These are phyloP conservation scores for Backusella luteola DNA, from an alignment of 192 early-diverging fungal genomes.

Conservation along the genomic window DNA sequence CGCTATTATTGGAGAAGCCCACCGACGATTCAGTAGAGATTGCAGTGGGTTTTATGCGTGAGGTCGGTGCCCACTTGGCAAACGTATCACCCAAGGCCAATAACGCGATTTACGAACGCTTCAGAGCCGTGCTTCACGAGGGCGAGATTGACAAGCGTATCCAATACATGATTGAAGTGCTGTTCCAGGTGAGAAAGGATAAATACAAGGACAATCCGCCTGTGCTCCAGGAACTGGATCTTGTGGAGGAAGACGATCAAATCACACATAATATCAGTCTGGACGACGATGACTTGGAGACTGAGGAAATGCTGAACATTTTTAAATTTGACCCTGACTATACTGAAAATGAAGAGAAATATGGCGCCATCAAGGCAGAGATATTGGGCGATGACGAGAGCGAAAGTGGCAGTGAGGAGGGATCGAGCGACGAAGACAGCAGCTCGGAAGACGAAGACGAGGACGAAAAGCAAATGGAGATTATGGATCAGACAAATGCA, in stretches of 20 bases:
- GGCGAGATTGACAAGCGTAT: constrained; percentile 91
- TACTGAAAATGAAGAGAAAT: constrained; percentile 80
- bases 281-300: constrained; percentile 82
- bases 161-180: constrained; percentile 97
- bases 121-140: constrained; percentile 91
- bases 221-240: constrained; percentile 74
- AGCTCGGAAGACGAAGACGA: constrained; percentile 51
- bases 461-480: constrained; percentile 55
- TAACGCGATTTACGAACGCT: constrained; percentile 88
- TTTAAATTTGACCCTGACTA: constrained; percentile 84
- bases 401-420: constrained; percentile 45
- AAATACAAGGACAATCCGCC: constrained; percentile 89
- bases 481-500: constrained; percentile 89
- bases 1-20: constrained; percentile 76
- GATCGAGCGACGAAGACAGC: constrained; percentile 37
- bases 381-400: constrained; percentile 79
- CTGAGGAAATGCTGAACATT: constrained; percentile 79
- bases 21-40: constrained; percentile 97
- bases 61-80: constrained; percentile 81
- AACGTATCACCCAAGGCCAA: constrained; percentile 73
- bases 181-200: constrained; percentile 93
- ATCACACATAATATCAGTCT: constrained; percentile 84
- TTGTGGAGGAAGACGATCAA: constrained; percentile 95
- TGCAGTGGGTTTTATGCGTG: constrained; percentile 91
- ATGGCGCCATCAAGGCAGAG: constrained; percentile 75